Base-by-base conservation (phyloP, 768 basidiomycete genomes). In the Macrolepiota fuliginosa region DNA sequence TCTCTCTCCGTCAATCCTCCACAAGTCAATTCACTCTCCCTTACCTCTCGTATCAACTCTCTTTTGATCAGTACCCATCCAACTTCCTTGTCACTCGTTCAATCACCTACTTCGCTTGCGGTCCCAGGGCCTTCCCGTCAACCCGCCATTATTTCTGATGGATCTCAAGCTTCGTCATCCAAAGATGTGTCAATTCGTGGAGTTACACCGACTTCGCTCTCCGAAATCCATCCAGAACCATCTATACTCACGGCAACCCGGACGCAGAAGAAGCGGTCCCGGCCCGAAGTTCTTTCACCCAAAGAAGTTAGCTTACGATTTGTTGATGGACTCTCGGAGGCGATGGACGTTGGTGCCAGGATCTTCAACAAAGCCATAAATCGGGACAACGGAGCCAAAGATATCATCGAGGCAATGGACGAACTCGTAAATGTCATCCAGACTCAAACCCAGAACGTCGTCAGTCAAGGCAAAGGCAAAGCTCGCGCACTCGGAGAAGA, bases 381-480 rank as follows among this genome's bases (percentile, higher is more conserved):
- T 9, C 15, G 54, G 17, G 77, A 74, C 55, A 87, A 89, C 60
- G 70, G 87, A 54, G 59, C 42, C 29, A 75, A 79, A 22, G 87
- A 88, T 64, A 74, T 89, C 19, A 69, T 83, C 36, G 81, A 82
- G 25, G 85, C 84, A 3, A 75, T 89, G 32, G 87, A 89, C 64
- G 83, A 79, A 0, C 77, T 89, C 37, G 72, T 81, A 62, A 73
- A 71, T 35, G 80, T 79, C 46, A 80, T 88, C 56, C 78, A 77
- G 11, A 76, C 74, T 54, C 85, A 87, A 62, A 82, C 81, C 12
- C 71, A 78, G 37, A 65, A 66, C 24, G 71, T 82, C 55, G 71
- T 86, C 42, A 73, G 77, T 52, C 77, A 81, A 46, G 83, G 83
- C 17, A 79, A 78, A 75, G 81, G 75, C 67, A 83, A 73, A 51